phyloP scores from a whole-genome alignment of 1,284 basidiomycete species.

The Tylopilus sp. region DNA sequence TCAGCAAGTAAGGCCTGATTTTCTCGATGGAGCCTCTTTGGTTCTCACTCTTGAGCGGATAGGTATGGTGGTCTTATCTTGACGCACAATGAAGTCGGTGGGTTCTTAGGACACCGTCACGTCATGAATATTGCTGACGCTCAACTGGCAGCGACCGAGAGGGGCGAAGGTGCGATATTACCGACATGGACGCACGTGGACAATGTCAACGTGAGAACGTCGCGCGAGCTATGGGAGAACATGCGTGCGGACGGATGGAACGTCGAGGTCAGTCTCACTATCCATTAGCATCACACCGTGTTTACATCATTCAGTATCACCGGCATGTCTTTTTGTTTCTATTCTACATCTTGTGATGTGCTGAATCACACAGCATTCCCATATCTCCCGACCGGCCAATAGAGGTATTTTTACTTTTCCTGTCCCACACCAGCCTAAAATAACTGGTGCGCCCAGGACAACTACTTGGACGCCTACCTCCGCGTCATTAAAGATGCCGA shows the following conservation, averaged over 20 bases:
- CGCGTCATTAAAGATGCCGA: slow-evolving; percentile 78
- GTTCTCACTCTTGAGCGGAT: slow-evolving; percentile 7
- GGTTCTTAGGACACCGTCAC: slow-evolving; percentile 18
- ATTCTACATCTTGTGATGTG: background rate
- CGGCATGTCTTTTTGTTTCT: slow-evolving; percentile 40
- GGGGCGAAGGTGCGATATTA: slow-evolving; percentile 75
- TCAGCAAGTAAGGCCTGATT: slow-evolving; percentile 51
- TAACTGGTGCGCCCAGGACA: slow-evolving; percentile 51
- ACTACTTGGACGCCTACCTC: slow-evolving; percentile 92
- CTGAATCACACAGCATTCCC: slow-evolving; percentile 62
- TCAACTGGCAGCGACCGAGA: slow-evolving; percentile 48
- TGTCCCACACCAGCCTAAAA: background rate
- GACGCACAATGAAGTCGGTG: slow-evolving; percentile 86
- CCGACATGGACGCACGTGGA: slow-evolving; percentile 97
- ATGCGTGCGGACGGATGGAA: slow-evolving; percentile 85
- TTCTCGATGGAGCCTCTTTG: background rate
- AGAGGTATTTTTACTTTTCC: slow-evolving; percentile 45
- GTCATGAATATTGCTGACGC: background rate
- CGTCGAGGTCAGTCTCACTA: slow-evolving; percentile 57
- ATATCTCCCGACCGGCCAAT: slow-evolving; percentile 88
- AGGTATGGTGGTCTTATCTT: slow-evolving; percentile 88
- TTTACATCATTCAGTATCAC: slow-evolving; percentile 46
- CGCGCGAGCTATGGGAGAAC: slow-evolving; percentile 79
- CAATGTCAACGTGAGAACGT: slow-evolving; percentile 77
- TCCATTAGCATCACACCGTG: slow-evolving; percentile 5